Base-by-base conservation (phyloP, 1,139 yeast genomes). In the Saccharomyces hybrid region DNA sequence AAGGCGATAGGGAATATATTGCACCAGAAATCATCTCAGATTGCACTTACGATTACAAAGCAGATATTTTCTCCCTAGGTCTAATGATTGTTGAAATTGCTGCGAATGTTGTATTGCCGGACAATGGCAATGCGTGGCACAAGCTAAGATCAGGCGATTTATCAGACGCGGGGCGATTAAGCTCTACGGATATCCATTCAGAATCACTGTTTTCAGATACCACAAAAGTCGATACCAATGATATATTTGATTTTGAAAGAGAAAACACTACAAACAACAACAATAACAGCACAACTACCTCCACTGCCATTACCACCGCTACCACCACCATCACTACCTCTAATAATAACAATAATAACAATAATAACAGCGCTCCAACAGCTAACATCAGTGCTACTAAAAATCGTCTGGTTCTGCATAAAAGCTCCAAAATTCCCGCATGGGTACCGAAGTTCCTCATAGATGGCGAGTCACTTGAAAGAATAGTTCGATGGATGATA, bases 71-170 rank as follows among this genome's bases (percentile, higher is more conserved):
- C 71, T 88, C 96, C 32, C 79, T 91, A 50, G 99, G 99, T 0
- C 76, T 95, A 57, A 88, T 93, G 62, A 85, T 93, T 75, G 84
- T 93, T 52, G 99, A 93, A 71, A 87, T 90, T 63, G 99, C 99
- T 1, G 96, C 99, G 1, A 93, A 93, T 70, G 93, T 93, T 52
- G 83, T 91, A 7, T 74, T 95, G 51, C 99, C 99, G 0, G 98
- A 93, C 64, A 91, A 95, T 70, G 99, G 99, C 4, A 81, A 90
- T 8, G 95, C 96, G 42, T 93, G 99, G 99, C 93, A 95, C 62
- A 91, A 91, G 69, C 75, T 93, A 59, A 79, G 99, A 60, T 88
- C 96, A 50, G 99, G 99, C 0, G 99, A 93, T 70, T 75, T 95
- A 59, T 85, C 95, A 31, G 99, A 93, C 71, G 98, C 98, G 0